Evolutionary conservation across 2,329 filamentous ascomycete species (phyloP), one percentile per base, ranked within the genome.

Genomic region (Pseudopithomyces chartarum): DNA sequence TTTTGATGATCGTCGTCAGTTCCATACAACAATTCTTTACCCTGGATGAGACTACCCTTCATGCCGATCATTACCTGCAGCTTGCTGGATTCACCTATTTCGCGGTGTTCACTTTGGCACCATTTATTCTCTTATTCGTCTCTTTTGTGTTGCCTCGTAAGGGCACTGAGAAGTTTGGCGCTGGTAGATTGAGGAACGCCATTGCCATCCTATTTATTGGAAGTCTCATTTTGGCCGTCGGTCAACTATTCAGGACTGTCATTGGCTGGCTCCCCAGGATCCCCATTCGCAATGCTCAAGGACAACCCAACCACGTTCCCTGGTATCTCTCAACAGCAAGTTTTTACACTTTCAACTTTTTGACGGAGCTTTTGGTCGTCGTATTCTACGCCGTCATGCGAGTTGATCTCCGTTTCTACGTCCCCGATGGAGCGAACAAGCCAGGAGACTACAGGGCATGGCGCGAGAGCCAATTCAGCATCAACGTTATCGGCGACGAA

Each of bases 341-440:
- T 71, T 96, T 92, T 80, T 97, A 95, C 78, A 76, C 84, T 68
- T 91, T 96, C 80, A 90, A 91, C 77, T 96, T 90, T 68, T 79
- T 79, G 20, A 81, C 92, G 33, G 92, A 97, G 74, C 78, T 93
- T 47, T 69, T 89, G 13, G 86, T 92, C 42, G 81, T 94, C 11
- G 83, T 82, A 49, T 77, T 87, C 11, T 94, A 90, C 75, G 82
- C 87, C 1, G 63, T 90, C 13, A 76, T 82, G 11, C 84, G 92
- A 36, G 87, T 96, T 59, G 92, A 96, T 71, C 81, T 84, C 57
- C 85, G 90, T 38, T 96, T 96, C 79, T 83, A 89, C 69, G 78
- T 96, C 29, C 90, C 90, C 0, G 80, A 95, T 68, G 88, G 89
- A 46, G 86, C 86, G 68, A 83, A 82, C 40, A 81, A 78, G 1